Percentiles rank a stretch among this genome's conserved stretches.
These are phyloP conservation scores for Amanita pallidorosea DNA, from an alignment of 768 basidiomycete genomes.

Conservation along the genomic window DNA sequence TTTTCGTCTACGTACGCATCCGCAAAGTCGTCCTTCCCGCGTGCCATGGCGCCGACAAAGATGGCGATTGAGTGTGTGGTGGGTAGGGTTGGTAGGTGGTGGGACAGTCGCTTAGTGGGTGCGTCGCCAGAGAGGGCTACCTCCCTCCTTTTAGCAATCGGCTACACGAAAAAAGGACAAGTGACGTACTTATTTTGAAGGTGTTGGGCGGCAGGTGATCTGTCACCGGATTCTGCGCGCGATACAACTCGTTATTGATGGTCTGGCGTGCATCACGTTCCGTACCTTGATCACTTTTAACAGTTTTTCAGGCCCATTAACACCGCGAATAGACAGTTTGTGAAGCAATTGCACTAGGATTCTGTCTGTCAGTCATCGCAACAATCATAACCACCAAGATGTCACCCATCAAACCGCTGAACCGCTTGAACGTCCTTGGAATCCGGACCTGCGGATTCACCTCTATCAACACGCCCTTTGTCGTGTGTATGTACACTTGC, in stretches of 20 bases:
- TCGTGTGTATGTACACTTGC: conserved; percentile 97
- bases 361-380: not conserved
- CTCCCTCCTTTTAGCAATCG: not conserved
- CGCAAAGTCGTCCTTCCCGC: conserved; percentile 94
- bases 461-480: conserved; percentile 92
- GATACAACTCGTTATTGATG: not conserved
- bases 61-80: conserved; percentile 85
- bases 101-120: conserved; percentile 66
- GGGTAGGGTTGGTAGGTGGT: conserved; percentile 78
- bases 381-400: not conserved
- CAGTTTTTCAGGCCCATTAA: conserved; percentile 94
- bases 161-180: not conserved
- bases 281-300: conserved; percentile 92
- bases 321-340: conserved; percentile 89
- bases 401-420: conserved; percentile 97
- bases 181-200: conserved; percentile 76
- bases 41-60: conserved; percentile 97
- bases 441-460: conserved; percentile 98
- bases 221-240: conserved; percentile 72
- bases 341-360: conserved; percentile 87
- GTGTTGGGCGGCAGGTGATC: conserved; percentile 95
- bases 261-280: not conserved
- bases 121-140: conserved; percentile 89
- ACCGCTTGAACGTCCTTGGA: conserved; percentile 96
- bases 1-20: conserved; percentile 93